Base-by-base conservation (phyloP, 2,329 filamentous ascomycete species). In the Trichophyton equinum region DNA sequence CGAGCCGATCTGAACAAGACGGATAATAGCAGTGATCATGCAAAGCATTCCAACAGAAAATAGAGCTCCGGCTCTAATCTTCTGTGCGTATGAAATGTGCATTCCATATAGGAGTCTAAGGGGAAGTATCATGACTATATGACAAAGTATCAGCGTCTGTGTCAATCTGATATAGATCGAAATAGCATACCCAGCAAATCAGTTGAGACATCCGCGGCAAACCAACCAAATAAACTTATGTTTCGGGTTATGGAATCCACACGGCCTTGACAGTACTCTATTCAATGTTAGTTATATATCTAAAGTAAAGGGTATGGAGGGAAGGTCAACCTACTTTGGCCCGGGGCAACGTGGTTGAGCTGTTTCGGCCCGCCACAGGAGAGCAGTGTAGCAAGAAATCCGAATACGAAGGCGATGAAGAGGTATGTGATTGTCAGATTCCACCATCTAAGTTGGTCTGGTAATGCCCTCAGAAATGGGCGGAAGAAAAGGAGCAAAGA, bases 111-210 rank as follows among this genome's bases (percentile, higher is more conserved):
- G 64, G 11, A 73, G 66, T 5, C 64, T 61, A 4, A 72, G 62
- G 0, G 69, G 69, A 13, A 73, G 66, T 2, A 62, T 62, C 68
- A 71, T 73, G 25, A 73, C 69, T 71, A 20, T 71, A 20, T 58
- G 1, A 46, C n/a, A 36, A 33, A 30, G 15, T 27, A 36, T 27
- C 9, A 60, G 40, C 40, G 1, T 7, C 30, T 44, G 46, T 9
- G 33, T 51, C 11, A 42, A 13, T 8, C 40, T 46, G 30, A 53
- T 27, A 11, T 8, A 27, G 42, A 33, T 55, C 9, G 11, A 13
- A 13, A 1, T 4, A n/a, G 36, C 61, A 22, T 65, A 69, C 67
- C 67, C 47, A 69, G 63, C 4, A 69, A 27, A 9, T 69, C 67
- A 3, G 67, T 66, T 2, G 65, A 25, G 9, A 69, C 65, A 40